Conservation (phyloP, 1,139 yeast genomes). For the Hansenula sp. region DNA sequence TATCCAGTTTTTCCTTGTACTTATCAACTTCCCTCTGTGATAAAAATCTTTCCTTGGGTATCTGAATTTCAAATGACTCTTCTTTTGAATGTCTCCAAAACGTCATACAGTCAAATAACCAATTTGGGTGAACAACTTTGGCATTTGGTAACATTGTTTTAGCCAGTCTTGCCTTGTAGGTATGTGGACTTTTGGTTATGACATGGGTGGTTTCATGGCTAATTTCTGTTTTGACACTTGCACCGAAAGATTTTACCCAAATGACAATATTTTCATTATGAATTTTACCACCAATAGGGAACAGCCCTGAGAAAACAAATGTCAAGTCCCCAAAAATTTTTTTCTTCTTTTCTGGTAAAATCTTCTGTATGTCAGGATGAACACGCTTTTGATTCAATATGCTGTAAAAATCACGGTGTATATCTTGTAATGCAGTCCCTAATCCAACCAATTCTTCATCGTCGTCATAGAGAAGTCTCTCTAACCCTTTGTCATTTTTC, state of each 20-base stretch:
- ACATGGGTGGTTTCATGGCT: conserved; percentile 82
- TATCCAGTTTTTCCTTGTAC: conserved; percentile 24
- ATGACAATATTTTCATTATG: conserved; percentile 80
- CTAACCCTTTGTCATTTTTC: conserved; percentile 22
- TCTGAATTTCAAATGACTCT: conserved; percentile 49
- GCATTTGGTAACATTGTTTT: conserved; percentile 57
- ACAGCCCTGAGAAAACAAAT: conserved; percentile 79
- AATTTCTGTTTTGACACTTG: conserved; percentile 72
- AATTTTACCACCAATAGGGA: conserved; percentile 72
- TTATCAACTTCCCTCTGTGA: conserved; percentile 31
- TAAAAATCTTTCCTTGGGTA: conserved; percentile 37
- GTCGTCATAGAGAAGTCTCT: conserved; percentile 66
- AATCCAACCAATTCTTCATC: conserved; percentile 71
- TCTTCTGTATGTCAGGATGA: conserved; percentile 55
- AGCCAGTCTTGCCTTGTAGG: conserved; percentile 76
- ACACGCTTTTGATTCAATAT: conserved; percentile 27
- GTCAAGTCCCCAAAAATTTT: conserved; percentile 65
- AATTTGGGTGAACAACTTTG: conserved; percentile 84
- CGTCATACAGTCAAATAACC: conserved; percentile 86
- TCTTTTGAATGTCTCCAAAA: conserved; percentile 74
- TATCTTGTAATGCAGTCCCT: conserved; percentile 55
- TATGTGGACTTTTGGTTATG: conserved; percentile 70
- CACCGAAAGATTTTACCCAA: conserved; percentile 94
- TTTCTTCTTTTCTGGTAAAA: conserved; percentile 71
- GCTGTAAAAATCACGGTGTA: conserved; percentile 66